phyloP scores from a whole-genome alignment of 2,329 filamentous ascomycete genomes.

The Penicillium sp. region DNA sequence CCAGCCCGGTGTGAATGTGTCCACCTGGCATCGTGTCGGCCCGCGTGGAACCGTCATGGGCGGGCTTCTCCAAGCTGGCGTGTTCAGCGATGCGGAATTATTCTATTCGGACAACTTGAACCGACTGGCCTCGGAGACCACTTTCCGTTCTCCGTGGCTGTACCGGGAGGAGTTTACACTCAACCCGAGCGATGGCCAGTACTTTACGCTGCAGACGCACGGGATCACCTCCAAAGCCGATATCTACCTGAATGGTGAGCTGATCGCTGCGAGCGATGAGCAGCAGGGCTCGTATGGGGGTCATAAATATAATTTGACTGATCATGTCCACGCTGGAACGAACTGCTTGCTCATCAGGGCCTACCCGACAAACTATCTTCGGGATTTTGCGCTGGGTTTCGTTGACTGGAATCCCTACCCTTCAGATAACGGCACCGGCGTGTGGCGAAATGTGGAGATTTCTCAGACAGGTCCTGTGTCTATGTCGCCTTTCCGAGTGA shows the following conservation, averaged over 20 bases:
- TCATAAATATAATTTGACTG: constrained; percentile 57
- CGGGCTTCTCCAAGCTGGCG: constrained; percentile 55
- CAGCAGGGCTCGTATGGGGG: constrained; percentile 63
- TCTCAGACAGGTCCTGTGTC: constrained; percentile 57
- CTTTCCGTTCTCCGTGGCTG: constrained; percentile 60
- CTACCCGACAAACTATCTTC: constrained; percentile 61
- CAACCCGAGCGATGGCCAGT: constrained; percentile 34
- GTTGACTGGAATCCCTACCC: constrained; percentile 66
- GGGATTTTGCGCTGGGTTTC: constrained; percentile 62
- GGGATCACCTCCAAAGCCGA: constrained; percentile 64
- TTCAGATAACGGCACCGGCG: constrained; percentile 63
- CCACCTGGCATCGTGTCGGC: constrained; percentile 55
- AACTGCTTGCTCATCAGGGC: constrained; percentile 59
- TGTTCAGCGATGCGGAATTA: constrained; percentile 56
- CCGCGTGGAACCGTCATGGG: constrained; percentile 60
- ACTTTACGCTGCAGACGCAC: constrained; percentile 59
- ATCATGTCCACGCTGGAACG: constrained; percentile 35
- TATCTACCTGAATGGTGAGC: constrained; percentile 60
- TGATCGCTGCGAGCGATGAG: constrained; percentile 50
- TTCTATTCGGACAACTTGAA: constrained; percentile 59
- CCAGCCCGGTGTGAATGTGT: constrained; percentile 47
- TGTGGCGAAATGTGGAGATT: constrained; percentile 63
- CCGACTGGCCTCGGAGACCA: constrained; percentile 45
- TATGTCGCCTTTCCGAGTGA: constrained; percentile 48
- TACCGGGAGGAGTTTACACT: constrained; percentile 59